A percentile compares a stretch with the other conserved stretches of the same genome.
Conservation (phyloP, 2,329 filamentous ascomycete species). For the Phialemoniopsis sp. region DNA sequence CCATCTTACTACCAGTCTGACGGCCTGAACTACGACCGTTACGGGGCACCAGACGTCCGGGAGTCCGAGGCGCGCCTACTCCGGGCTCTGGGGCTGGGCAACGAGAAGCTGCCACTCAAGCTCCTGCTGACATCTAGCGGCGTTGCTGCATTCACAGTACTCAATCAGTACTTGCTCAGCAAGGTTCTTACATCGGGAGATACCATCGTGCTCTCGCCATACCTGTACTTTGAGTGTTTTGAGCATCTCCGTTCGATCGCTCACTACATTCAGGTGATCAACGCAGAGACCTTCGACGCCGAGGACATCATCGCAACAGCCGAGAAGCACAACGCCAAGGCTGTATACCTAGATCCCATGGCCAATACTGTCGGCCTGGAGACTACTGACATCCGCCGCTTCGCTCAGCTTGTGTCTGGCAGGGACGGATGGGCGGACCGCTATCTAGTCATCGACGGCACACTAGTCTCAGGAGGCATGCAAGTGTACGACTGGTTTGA, state of each 20-base stretch:
- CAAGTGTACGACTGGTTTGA: conserved; percentile 1
- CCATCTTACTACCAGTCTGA: neutral
- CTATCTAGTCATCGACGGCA: conserved; percentile 1
- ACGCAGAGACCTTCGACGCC: neutral
- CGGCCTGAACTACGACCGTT: conserved; percentile 2
- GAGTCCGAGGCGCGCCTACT: neutral
- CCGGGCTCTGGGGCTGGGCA: neutral
- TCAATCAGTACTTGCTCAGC: neutral
- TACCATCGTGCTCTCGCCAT: neutral
- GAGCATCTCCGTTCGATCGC: conserved; percentile 1
- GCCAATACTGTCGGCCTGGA: conserved; percentile 1
- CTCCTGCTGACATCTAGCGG: conserved; percentile 2
- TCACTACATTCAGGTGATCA: neutral
- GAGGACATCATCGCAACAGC: conserved; percentile 3
- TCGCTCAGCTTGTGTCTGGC: neutral
- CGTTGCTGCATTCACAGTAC: conserved; percentile 1
- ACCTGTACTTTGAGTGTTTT: conserved; percentile 2
- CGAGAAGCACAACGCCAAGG: neutral
- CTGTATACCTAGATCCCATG: conserved; percentile 1
- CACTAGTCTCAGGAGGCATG: conserved; percentile 1
- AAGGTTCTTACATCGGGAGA: neutral
- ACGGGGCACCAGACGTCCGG: neutral
- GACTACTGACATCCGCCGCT: conserved; percentile 1
- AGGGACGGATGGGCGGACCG: neutral
- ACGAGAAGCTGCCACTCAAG: neutral